phyloP scores from a whole-genome alignment of 192 early-diverging fungal species.

The Umbelopsis vinacea region DNA sequence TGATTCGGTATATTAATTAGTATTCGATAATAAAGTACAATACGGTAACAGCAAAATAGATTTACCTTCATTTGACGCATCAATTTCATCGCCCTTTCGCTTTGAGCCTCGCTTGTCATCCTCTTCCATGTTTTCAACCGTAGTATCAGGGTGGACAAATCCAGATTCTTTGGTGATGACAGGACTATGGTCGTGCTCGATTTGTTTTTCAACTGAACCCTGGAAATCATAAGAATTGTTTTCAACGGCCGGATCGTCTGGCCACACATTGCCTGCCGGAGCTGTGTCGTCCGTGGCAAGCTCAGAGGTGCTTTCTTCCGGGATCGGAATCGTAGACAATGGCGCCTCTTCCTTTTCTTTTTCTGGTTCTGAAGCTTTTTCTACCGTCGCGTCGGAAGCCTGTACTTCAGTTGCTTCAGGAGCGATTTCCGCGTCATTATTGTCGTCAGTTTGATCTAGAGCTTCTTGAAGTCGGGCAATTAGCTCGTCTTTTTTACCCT shows the following conservation, averaged over 20 bases:
- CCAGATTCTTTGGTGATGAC: constrained; percentile 8
- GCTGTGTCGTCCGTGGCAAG: not conserved
- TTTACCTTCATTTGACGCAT: not conserved
- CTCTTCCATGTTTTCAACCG: not conserved
- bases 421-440: not conserved
- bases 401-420: not conserved
- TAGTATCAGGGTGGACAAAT: not conserved
- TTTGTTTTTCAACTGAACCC: not conserved
- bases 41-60: not conserved
- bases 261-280: not conserved
- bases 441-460: constrained; percentile 19
- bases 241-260: not conserved
- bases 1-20: not conserved
- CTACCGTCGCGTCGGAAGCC: not conserved
- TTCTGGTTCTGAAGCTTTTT: not conserved
- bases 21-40: not conserved
- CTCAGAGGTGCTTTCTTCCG: not conserved
- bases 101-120: constrained; percentile 1
- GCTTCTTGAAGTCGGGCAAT: constrained; percentile 64
- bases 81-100: not conserved
- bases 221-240: not conserved
- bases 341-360: not conserved
- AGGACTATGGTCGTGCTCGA: not conserved
- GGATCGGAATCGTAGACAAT: not conserved
- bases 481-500: constrained; percentile 69